Evolutionary conservation across 129 eudicot species (phyloP), one percentile per base, ranked within the genome.

Genomic region (Solidago caesia): DNA sequence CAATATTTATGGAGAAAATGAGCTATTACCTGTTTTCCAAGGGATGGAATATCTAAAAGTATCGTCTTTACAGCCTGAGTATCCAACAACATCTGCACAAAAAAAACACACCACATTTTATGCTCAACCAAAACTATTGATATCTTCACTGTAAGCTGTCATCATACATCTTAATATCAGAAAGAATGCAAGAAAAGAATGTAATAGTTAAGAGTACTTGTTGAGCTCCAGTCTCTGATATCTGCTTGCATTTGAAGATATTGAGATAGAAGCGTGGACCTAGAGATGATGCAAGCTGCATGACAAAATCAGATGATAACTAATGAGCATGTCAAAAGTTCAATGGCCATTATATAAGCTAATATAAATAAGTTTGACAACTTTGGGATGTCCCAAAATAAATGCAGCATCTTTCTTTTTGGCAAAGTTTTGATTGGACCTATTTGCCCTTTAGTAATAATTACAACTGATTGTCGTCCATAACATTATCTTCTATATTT

Each of bases 211-310:
- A 55, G 68, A 52, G 45, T 82, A 93, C 98, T 81, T 93, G 98
- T 79, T 93, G 98, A 69, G 97, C 97, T 82, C 98, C 98, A 39
- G 98, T 93, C 82, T 93, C 97, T 63, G 98, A 90, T 74, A 93
- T 93, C 70, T 90, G 98, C 84, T 88, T 93, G 97, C 98, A 93
- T 70, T 90, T 93, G 83, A 93, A 93, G 58, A 93, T 93, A 78
- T 93, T 93, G 75, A 82, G 96, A 79, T 90, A 93, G 82, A 93
- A 93, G 68, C 96, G 97, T 61, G 98, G 98, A 64, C 89, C 97
- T 63, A 93, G 93, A 66, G 96, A 93, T 14, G 98, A 88, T 15
- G 98, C 98, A 85, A 93, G 96, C 98, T 93, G 92, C 75, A 66
- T 8, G 8, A 69, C 39, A 74, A 61, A 51, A 49, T 56, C 59